Evolutionary conservation across 495 filamentous ascomycete species (phyloP).

Genomic region (Aspergillus conjunctus): DNA sequence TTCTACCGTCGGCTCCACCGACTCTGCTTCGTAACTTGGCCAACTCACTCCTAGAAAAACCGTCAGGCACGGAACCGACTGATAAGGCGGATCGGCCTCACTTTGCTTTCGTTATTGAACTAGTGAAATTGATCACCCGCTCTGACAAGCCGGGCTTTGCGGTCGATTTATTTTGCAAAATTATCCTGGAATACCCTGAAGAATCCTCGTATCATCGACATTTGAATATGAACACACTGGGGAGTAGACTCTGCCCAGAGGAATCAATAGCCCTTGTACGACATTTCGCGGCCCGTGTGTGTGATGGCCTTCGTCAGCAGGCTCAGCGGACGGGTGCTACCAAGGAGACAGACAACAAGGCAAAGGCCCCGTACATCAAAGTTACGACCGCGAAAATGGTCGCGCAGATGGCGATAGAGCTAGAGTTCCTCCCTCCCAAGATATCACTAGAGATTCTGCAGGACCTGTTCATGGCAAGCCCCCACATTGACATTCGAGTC

Average conservation of each 20-base stretch:
- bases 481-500: background rate
- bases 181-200: background rate
- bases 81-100: background rate
- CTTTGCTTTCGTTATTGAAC: background rate
- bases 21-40: background rate
- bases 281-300: background rate
- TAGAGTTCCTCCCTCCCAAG: background rate
- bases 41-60: background rate
- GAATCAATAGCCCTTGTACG: background rate
- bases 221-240: background rate
- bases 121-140: background rate
- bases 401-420: background rate
- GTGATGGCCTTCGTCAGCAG: background rate
- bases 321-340: background rate
- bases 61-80: background rate
- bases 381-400: background rate
- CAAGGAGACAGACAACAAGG: background rate
- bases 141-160: background rate
- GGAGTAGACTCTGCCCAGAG: background rate
- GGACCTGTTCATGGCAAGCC: background rate
- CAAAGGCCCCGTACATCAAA: slow-evolving; percentile 1
- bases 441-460: background rate
- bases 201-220: slow-evolving; percentile 4
- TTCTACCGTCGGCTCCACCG: background rate
- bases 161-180: background rate